Percentiles rank a stretch among this genome's conserved stretches.
Conservation (phyloP, 139 green algal species). For the Ettlia oleoabundans region DNA sequence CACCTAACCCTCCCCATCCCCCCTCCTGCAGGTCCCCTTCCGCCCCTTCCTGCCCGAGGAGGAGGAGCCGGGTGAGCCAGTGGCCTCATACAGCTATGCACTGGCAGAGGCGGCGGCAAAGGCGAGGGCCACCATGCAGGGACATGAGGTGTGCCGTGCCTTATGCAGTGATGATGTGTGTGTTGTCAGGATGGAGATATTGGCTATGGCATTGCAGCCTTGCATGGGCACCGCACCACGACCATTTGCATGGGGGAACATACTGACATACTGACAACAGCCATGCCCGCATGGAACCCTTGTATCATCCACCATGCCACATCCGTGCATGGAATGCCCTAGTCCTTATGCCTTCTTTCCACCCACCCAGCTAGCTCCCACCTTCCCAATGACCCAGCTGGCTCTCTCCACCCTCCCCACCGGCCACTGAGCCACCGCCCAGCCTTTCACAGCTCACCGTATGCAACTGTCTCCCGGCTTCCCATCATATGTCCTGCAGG, state of each 20-base stretch:
- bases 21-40: slow-evolving; percentile 33
- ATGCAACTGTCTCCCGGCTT: neutral
- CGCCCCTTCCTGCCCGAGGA: slow-evolving; percentile 66
- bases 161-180: neutral
- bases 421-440: too few relatives aligned
- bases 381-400: too few relatives aligned
- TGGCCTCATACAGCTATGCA: slow-evolving; percentile 50
- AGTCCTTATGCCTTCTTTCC: too few relatives aligned
- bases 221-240: too few relatives aligned
- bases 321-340: too few relatives aligned
- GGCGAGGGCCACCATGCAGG: slow-evolving; percentile 13
- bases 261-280: too few relatives aligned
- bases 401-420: too few relatives aligned
- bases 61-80: slow-evolving; percentile 58
- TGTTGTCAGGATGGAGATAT: neutral
- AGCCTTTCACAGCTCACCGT: too few relatives aligned
- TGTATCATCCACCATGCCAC: too few relatives aligned
- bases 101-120: slow-evolving; percentile 37
- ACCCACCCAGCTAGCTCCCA: too few relatives aligned
- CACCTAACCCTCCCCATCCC: neutral
- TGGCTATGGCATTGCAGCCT: slow-evolving; percentile 54
- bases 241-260: too few relatives aligned
- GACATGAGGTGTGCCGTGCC: slow-evolving; percentile 49
- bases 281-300: too few relatives aligned
- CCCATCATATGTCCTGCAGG: slow-evolving; percentile 18